Evolutionary conservation across 2,329 filamentous ascomycete species (phyloP).

Genomic region (Calcarisporium arbuscula): DNA sequence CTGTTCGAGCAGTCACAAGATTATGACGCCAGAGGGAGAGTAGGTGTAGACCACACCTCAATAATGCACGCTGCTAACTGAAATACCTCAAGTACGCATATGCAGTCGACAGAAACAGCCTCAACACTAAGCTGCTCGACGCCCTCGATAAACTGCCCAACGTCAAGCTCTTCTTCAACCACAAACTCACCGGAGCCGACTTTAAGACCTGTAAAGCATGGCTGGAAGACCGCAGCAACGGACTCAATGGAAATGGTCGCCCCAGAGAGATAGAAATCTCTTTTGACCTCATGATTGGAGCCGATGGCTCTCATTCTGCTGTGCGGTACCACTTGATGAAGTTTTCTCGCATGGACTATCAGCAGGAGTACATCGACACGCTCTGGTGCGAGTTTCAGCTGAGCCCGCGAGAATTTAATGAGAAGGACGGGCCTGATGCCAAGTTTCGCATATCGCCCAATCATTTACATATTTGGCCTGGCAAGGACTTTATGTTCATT

Average conservation of each 20-base stretch:
- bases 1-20: constrained; percentile 78
- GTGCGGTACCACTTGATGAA: constrained; percentile 96
- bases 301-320: constrained; percentile 90
- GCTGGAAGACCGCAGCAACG: constrained; percentile 60
- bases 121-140: constrained; percentile 81
- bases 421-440: constrained; percentile 24
- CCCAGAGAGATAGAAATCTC: constrained; percentile 67
- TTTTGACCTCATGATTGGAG: constrained; percentile 93
- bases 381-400: constrained; percentile 97
- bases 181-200: constrained; percentile 87
- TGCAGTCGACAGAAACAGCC: constrained; percentile 74
- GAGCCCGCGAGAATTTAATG: constrained; percentile 36
- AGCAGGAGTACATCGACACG: constrained; percentile 92
- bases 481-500: constrained; percentile 94
- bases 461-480: constrained; percentile 96
- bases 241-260: constrained; percentile 32
- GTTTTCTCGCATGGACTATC: constrained; percentile 80
- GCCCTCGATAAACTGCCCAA: constrained; percentile 79
- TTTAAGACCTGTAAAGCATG: constrained; percentile 75
- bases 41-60: constrained; percentile 32
- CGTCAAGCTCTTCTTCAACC: constrained; percentile 85
- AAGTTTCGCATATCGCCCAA: constrained; percentile 80
- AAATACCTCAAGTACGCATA: constrained; percentile 61
- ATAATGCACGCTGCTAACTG: constrained; percentile 6
- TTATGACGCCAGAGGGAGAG: constrained; percentile 84